Base-by-base conservation (phyloP, 495 filamentous ascomycete species). In the Sphaerosporella brunnea region DNA sequence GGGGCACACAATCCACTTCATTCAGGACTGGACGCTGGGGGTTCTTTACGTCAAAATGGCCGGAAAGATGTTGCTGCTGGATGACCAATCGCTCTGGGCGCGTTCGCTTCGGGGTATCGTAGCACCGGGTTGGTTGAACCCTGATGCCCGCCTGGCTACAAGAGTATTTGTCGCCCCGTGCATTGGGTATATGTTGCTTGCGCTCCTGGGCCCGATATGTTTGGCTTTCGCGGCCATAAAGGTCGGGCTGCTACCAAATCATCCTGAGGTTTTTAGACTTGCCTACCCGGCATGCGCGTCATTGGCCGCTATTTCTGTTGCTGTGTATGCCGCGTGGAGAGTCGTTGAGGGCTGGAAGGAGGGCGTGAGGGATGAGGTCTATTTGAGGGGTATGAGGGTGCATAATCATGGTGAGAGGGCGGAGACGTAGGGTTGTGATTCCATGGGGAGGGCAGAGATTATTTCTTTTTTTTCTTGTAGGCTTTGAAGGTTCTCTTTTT, bases 11-110 rank as follows among this genome's bases (percentile, higher is more conserved):
- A 74, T 96, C 32, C 82, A 93, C 53, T 71, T 95, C 44, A 75
- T 95, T 47, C 88, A 96, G 61, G 76, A 83, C 54, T 97, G 92
- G 86, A 92, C 86, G 0, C 66, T 96, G 2, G 92, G 92, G 7
- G 74, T 96, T 16, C 71, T 97, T 24, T 95, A 95, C 63, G 73
- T 93, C 42, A 88, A 93, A 49, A 75, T 95, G 64, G 75, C 74
- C n/a, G 70, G 73, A 30, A 80, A 82, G 30, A 69, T 85, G 37
- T 69, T 82, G 39, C 71, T 73, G 55, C 67, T 70, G 32, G 63
- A 77, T 38, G 67, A 63, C 48, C 67, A 69, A 11, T 82, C 82
- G 15, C 77, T 81, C 16, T 73, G 79, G 1, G 81, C 85, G 0
- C 69, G 72, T 38, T 80, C 82, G 1, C 71, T 93, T 20, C 73